Percentiles rank a stretch among this genome's conserved stretches.
These are phyloP conservation scores for Diatrype stigma DNA, from an alignment of 2,329 filamentous ascomycete genomes.

Conservation along the genomic window DNA sequence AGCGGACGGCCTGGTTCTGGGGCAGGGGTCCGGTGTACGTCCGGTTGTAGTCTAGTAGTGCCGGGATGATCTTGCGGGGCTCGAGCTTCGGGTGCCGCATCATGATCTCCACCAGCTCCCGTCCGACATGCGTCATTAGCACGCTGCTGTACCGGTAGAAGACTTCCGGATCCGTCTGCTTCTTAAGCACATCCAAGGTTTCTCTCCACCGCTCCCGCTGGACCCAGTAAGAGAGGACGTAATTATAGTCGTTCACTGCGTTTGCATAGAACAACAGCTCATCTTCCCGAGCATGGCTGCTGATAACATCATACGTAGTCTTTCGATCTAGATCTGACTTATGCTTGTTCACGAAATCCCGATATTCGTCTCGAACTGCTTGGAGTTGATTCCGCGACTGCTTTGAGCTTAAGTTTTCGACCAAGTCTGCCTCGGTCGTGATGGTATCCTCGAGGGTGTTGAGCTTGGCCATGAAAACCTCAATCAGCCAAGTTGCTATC, in stretches of 20 bases:
- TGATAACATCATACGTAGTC: conserved; percentile 93
- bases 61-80: conserved; percentile 84
- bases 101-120: conserved; percentile 88
- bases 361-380: conserved; percentile 71
- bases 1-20: conserved; percentile 89
- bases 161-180: conserved; percentile 84
- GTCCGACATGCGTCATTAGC: conserved; percentile 83
- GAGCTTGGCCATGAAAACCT: conserved; percentile 95
- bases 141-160: conserved; percentile 97
- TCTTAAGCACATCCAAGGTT: conserved; percentile 82
- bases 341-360: conserved; percentile 81
- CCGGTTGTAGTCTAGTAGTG: conserved; percentile 89
- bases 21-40: conserved; percentile 61
- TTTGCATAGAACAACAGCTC: conserved; percentile 91
- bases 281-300: conserved; percentile 89
- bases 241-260: conserved; percentile 85
- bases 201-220: conserved; percentile 90
- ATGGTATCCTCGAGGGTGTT: conserved; percentile 94
- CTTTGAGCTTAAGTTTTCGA: conserved; percentile 65
- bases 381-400: conserved; percentile 71
- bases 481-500: conserved; percentile 91
- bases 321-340: conserved; percentile 84
- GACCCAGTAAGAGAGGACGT: conserved; percentile 94
- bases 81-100: conserved; percentile 87
- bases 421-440: conserved; percentile 78